Evolutionary conservation across 257 asterid species (phyloP).

Genomic region (Scutellaria galericulata): DNA sequence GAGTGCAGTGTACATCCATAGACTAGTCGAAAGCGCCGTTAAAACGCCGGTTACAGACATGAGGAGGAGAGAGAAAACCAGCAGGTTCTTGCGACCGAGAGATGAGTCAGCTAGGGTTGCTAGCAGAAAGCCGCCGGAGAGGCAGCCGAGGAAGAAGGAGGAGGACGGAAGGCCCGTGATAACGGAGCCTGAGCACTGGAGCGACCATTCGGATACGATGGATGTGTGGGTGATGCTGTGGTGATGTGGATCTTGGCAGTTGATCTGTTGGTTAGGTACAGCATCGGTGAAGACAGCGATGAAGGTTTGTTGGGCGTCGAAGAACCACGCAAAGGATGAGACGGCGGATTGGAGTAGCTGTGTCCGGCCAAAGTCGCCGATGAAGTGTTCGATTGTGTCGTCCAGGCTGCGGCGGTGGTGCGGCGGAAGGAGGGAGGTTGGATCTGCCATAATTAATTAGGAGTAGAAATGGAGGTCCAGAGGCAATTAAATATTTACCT

Average conservation of each 20-base stretch:
- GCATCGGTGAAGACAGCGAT: constrained; percentile 66
- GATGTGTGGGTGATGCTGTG: constrained; percentile 34
- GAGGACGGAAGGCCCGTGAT: constrained; percentile 65
- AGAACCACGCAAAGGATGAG: constrained; percentile 63
- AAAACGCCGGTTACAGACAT: constrained; percentile 59
- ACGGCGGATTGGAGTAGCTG: constrained; percentile 56
- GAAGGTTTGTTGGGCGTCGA: constrained; percentile 75
- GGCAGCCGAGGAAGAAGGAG: constrained; percentile 59
- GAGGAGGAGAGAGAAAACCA: constrained; percentile 43
- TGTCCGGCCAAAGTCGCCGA: constrained; percentile 59
- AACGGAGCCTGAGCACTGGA: constrained; percentile 57
- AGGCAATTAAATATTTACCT: no score
- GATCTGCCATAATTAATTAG: neutral
- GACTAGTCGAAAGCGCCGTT: constrained; percentile 48
- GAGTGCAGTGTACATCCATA: constrained; percentile 50
- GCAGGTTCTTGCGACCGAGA: constrained; percentile 66
- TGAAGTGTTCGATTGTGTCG: constrained; percentile 59
- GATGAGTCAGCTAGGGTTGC: constrained; percentile 67
- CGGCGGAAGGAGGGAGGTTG: constrained; percentile 29
- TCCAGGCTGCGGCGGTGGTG: constrained; percentile 41
- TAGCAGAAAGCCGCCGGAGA: constrained; percentile 60
- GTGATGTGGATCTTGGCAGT: constrained; percentile 21
- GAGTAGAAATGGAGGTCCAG: no score
- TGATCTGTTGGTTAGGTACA: constrained; percentile 44
- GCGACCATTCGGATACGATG: constrained; percentile 68